Percentiles rank a stretch among this genome's conserved stretches.
Evolutionary conservation across 2,329 filamentous ascomycete genomes (phyloP).

Genomic region (Microcyclospora tardicrescens): DNA sequence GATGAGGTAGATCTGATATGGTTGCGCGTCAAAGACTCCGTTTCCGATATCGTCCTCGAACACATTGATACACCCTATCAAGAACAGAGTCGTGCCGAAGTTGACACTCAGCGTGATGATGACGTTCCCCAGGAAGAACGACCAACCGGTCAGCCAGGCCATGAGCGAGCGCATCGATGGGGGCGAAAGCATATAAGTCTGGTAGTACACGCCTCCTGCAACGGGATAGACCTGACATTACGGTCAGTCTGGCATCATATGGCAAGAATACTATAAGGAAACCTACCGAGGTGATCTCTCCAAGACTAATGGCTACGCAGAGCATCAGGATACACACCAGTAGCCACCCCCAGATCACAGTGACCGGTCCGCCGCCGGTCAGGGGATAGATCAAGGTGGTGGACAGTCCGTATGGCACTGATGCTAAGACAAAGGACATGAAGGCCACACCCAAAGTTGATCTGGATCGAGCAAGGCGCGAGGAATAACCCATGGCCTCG

Average conservation of each 20-base stretch:
- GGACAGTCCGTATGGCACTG: slow-evolving; percentile 60
- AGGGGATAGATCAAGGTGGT: slow-evolving; percentile 58
- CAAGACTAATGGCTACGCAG: slow-evolving; percentile 56
- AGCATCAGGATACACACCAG: slow-evolving; percentile 55
- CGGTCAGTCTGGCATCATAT: too few relatives aligned
- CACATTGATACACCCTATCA: slow-evolving; percentile 43
- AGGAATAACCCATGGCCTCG: slow-evolving; percentile 49
- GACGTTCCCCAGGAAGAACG: slow-evolving; percentile 67
- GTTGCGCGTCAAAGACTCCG: slow-evolving; percentile 31
- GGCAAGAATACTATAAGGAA: slow-evolving; percentile 33
- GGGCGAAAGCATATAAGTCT: slow-evolving; percentile 61
- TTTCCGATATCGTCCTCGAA: slow-evolving; percentile 36
- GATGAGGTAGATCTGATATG: slow-evolving; percentile 36
- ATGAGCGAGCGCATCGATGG: slow-evolving; percentile 47
- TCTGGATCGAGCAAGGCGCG: slow-evolving; percentile 50
- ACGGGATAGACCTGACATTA: slow-evolving; percentile 33
- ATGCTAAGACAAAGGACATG: slow-evolving; percentile 65
- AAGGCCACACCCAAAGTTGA: slow-evolving; percentile 58
- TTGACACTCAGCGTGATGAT: slow-evolving; percentile 74
- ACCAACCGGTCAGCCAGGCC: slow-evolving; percentile 63
- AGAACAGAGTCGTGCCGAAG: slow-evolving; percentile 51
- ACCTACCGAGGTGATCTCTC: slow-evolving; percentile 54
- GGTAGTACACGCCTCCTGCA: slow-evolving; percentile 61
- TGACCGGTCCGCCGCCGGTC: slow-evolving; percentile 51
- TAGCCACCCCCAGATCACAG: slow-evolving; percentile 63